These are phyloP conservation scores for Tulasnella calospora DNA, from an alignment of 768 basidiomycete species.

Conservation along the genomic window DNA sequence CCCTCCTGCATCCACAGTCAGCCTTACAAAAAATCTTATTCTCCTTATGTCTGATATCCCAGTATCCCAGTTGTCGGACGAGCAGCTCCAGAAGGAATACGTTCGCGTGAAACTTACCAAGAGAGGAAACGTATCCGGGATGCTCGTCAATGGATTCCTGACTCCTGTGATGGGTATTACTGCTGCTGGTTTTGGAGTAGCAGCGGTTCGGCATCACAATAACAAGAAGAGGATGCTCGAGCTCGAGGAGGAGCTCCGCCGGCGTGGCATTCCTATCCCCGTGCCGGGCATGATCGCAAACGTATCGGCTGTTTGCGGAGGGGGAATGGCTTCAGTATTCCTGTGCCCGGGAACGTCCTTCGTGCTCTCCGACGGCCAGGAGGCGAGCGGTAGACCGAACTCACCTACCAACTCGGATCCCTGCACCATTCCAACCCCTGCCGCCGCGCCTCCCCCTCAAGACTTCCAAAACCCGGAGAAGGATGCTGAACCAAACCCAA, in stretches of 20 bases:
- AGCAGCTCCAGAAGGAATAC: neutral
- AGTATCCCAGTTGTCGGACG: neutral
- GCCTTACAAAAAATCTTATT: neutral
- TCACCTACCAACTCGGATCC: too few species aligned
- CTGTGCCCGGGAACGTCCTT: neutral
- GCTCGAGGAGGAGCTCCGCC: neutral
- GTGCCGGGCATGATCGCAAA: neutral
- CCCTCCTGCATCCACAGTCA: neutral
- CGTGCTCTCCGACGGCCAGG: neutral
- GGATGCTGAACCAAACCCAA: too few species aligned
- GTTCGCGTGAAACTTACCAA: neutral
- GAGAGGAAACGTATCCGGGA: neutral
- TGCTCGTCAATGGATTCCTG: neutral
- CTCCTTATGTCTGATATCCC: neutral
- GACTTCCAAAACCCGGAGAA: too few species aligned
- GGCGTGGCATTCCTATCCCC: neutral
- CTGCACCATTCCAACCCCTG: too few species aligned
- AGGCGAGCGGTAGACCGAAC: neutral
- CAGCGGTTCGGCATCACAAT: neutral
- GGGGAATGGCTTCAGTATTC: neutral
- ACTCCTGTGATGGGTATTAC: neutral
- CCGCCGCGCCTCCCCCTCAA: too few species aligned
- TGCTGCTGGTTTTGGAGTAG: neutral
- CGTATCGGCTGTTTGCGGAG: neutral
- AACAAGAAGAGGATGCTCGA: neutral